These are phyloP conservation scores for Botrytis deweyae DNA, from an alignment of 2,329 filamentous ascomycete species.

Conservation along the genomic window DNA sequence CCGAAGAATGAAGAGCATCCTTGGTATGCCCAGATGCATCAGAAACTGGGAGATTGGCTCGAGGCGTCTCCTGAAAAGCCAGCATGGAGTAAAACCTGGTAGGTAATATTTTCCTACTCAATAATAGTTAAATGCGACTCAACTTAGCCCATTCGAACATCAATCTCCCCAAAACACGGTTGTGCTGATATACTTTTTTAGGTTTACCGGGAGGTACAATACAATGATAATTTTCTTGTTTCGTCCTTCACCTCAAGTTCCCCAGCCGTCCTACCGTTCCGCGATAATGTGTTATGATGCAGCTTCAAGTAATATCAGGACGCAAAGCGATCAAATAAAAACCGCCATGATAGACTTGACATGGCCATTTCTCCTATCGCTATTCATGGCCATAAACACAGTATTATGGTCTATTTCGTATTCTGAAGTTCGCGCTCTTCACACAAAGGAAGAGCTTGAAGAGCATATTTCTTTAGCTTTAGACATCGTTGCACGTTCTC, in stretches of 20 bases:
- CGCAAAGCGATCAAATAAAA: constrained; percentile 77
- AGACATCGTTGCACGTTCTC: constrained; percentile 75
- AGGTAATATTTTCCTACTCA: constrained; percentile 29
- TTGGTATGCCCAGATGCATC: constrained; percentile 81
- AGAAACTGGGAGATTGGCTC: constrained; percentile 77
- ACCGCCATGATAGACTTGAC: constrained; percentile 78
- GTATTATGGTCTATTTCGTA: constrained; percentile 92
- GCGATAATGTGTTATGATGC: constrained; percentile 82
- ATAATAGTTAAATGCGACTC: constrained; percentile 20
- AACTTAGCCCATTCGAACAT: not conserved
- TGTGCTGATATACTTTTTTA: constrained; percentile 38
- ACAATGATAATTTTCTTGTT: constrained; percentile 87
- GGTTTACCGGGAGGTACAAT: constrained; percentile 71
- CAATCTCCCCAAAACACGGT: not conserved
- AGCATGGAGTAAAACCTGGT: constrained; percentile 77
- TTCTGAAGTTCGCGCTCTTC: constrained; percentile 71
- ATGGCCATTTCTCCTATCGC: constrained; percentile 86
- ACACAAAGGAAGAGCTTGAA: constrained; percentile 74
- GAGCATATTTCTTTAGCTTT: constrained; percentile 71
- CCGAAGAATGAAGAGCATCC: constrained; percentile 79
- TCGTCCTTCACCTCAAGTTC: constrained; percentile 87
- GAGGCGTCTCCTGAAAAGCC: constrained; percentile 70
- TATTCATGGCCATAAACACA: constrained; percentile 91
- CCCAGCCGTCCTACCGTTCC: constrained; percentile 76
- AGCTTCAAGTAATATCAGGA: constrained; percentile 75